Evolutionary conservation across 768 basidiomycete genomes (phyloP).

Genomic region (Austroboletus eburneus): DNA sequence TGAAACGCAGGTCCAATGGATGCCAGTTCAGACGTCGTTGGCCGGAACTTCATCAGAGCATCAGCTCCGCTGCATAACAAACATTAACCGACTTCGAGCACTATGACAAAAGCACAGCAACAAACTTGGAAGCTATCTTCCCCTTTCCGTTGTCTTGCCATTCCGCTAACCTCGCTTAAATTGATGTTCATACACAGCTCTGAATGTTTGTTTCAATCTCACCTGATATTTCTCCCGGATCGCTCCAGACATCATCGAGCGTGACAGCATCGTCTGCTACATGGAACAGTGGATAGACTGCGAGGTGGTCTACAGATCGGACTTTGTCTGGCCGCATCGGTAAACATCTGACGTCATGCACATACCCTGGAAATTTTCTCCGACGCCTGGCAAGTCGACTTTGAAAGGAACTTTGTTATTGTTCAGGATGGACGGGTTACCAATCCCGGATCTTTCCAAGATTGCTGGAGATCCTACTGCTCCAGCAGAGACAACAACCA

Average conservation of each 20-base stretch:
- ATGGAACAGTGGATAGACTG: constrained; percentile 28
- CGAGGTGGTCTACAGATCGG: constrained; percentile 26
- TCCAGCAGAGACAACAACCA: constrained; percentile 50
- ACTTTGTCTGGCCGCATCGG: too few relatives aligned
- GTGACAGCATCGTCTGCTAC: constrained; percentile 44
- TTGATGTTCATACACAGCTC: neutral
- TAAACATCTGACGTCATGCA: too few relatives aligned
- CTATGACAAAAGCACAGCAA: neutral
- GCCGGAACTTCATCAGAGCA: constrained; percentile 23
- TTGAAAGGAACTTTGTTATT: constrained; percentile 26
- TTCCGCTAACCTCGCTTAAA: constrained; percentile 26
- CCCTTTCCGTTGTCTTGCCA: constrained; percentile 39
- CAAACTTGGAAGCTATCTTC: constrained; percentile 51
- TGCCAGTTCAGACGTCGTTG: constrained; percentile 15
- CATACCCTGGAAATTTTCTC: constrained; percentile 57
- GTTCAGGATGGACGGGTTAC: constrained; percentile 40
- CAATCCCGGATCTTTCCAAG: constrained; percentile 67
- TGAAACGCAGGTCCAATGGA: constrained; percentile 18
- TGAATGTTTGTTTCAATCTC: constrained; percentile 20
- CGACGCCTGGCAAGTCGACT: constrained; percentile 65
- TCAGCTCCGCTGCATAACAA: constrained; percentile 13
- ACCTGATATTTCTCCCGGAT: constrained; percentile 30
- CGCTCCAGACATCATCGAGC: constrained; percentile 43
- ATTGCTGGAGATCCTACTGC: constrained; percentile 55
- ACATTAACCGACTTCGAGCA: too few relatives aligned